Percentiles rank a stretch among this genome's conserved stretches.
These are phyloP conservation scores for Fusarium mundagurra DNA, from an alignment of 2,329 filamentous ascomycete genomes.

Conservation along the genomic window DNA sequence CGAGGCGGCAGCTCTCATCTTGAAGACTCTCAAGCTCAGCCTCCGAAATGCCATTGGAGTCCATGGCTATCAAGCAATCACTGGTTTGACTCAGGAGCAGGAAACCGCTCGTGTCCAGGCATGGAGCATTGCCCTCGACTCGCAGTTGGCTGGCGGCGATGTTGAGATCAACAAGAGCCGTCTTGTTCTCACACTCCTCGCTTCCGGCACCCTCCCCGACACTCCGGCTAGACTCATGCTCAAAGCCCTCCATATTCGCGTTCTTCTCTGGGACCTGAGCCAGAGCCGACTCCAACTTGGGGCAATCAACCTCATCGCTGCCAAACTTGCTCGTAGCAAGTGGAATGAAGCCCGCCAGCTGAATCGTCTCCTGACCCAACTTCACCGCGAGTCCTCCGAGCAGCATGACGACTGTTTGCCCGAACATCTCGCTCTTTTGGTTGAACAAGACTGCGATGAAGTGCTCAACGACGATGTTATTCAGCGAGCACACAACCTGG, in stretches of 20 bases:
- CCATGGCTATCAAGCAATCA: conserved; percentile 79
- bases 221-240: conserved; percentile 88
- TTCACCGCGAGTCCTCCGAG: conserved; percentile 53
- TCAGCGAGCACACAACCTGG: conserved; percentile 88
- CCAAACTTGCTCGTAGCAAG: conserved; percentile 76
- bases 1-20: conserved; percentile 80
- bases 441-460: conserved; percentile 83
- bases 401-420: conserved; percentile 71
- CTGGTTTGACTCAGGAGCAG: conserved; percentile 83
- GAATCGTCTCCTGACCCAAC: conserved; percentile 57
- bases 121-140: conserved; percentile 93
- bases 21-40: conserved; percentile 86
- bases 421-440: conserved; percentile 77
- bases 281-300: conserved; percentile 72
- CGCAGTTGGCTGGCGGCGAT: conserved; percentile 90
- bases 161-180: conserved; percentile 89
- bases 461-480: conserved; percentile 82
- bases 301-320: conserved; percentile 74
- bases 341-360: conserved; percentile 85
- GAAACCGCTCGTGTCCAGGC: conserved; percentile 88
- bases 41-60: conserved; percentile 80
- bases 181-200: conserved; percentile 84
- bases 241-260: conserved; percentile 89
- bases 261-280: conserved; percentile 83
- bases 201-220: conserved; percentile 85